Evolutionary conservation across 306 rosid species (phyloP), one percentile per base, ranked within the genome.

Genomic region (Malus sieversii): DNA sequence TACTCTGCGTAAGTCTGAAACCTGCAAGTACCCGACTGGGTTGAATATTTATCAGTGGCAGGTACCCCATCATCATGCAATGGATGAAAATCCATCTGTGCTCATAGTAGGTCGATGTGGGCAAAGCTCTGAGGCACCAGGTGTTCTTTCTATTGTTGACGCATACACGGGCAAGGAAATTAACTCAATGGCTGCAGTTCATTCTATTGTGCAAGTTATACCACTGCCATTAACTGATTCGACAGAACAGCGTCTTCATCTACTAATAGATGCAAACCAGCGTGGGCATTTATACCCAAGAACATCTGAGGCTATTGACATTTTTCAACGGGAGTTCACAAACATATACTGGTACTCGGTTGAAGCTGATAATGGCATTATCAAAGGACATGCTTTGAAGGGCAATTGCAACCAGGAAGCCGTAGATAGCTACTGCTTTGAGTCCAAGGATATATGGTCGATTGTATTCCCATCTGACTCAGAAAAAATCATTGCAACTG

Each of bases 271-370:
- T 77, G 73, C 51, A 32, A 77, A 90, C 78, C 83, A 85, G 38
- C 85, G 70, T 73, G 93, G 89, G 65, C 83, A 89, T 88, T 78
- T 96, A 67, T 90, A 92, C 87, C 99, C 99, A 22, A 90, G 83
- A 89, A 92, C 96, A 70, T 76, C 86, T 33, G 99, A 96, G 80
- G 96, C 98, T 75, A 70, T 87, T 80, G 75, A 80, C 72, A 90
- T 89, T 74, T 79, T 96, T 70, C 87, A 84, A 82, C 87, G 60
- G 1, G 97, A 91, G 79, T 88, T 85, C 86, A 81, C 92, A 82
- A 96, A 92, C 83, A 77, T 96, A 64, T 92, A 96, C 84, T 96
- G 99, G 99, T 90, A 90, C 84, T 88, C 99, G 12, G 96, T 92
- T 65, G 97, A 89, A 67, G 70, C 80, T 82, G 86, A 89, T 83